Evolutionary conservation across 2,329 filamentous ascomycete genomes (phyloP).

Genomic region (Grosmannia huntii): DNA sequence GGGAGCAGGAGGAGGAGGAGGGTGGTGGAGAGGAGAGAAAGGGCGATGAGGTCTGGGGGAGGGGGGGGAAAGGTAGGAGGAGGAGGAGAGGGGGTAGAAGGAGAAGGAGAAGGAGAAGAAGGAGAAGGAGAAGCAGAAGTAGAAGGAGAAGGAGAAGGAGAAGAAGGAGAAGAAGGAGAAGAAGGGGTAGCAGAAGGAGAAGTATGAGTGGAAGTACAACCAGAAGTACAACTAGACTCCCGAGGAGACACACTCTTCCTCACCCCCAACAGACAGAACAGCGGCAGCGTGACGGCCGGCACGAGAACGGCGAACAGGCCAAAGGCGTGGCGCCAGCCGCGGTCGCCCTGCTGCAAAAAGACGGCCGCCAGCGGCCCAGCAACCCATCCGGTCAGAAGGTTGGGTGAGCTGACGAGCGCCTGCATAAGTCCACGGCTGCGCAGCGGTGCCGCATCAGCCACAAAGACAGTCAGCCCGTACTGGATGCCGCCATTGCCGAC

Average conservation of each 20-base stretch:
- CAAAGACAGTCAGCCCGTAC: slow-evolving; percentile 49
- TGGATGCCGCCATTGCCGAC: slow-evolving; percentile 35
- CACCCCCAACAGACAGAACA: slow-evolving; percentile 18
- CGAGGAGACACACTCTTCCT: no score
- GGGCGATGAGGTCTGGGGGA: no score
- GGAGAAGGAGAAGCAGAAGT: no score
- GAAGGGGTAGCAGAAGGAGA: neutral
- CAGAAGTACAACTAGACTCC: no score
- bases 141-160: no score
- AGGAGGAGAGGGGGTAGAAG: slow-evolving; percentile 28
- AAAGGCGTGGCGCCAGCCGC: slow-evolving; percentile 28
- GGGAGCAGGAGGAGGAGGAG: slow-evolving; percentile 54
- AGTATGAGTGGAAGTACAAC: no score
- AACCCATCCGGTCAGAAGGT: slow-evolving; percentile 48
- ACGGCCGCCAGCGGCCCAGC: slow-evolving; percentile 39
- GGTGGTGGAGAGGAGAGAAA: slow-evolving; percentile 45
- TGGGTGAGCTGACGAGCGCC: slow-evolving; percentile 48
- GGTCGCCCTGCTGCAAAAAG: slow-evolving; percentile 25
- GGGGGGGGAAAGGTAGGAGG: slow-evolving; percentile 37
- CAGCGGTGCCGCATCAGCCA: slow-evolving; percentile 51
- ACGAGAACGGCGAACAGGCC: slow-evolving; percentile 52
- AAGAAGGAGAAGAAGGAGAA: no score
- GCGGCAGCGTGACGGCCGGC: slow-evolving; percentile 44
- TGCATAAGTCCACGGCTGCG: slow-evolving; percentile 50
- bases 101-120: no score